These are phyloP conservation scores for Sanghuangporus baumii DNA, from an alignment of 1,284 basidiomycete species.

Conservation along the genomic window DNA sequence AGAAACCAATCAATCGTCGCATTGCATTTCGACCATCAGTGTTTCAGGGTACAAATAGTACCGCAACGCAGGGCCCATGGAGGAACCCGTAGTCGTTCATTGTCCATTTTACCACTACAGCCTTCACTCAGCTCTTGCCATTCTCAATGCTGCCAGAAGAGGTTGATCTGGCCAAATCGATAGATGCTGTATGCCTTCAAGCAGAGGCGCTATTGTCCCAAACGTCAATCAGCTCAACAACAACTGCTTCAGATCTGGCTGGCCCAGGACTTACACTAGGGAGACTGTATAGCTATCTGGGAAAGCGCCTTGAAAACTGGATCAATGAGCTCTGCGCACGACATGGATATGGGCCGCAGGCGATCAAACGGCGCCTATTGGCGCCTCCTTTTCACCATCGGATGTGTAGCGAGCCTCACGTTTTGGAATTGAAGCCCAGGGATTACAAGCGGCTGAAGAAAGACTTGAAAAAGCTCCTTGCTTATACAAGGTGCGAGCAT, in stretches of 20 bases:
- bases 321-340: background rate
- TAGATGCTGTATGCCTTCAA: background rate
- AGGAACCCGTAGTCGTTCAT: too few species aligned
- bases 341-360: background rate
- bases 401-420: background rate
- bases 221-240: background rate
- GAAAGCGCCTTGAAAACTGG: background rate
- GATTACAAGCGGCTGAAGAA: background rate
- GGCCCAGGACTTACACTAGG: background rate
- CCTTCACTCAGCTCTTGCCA: too few species aligned
- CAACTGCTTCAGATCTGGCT: background rate
- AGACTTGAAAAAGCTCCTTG: background rate
- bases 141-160: background rate
- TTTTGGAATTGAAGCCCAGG: background rate
- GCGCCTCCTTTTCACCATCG: background rate
- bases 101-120: too few species aligned
- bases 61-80: too few species aligned
- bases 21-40: too few species aligned
- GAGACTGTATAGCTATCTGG: background rate
- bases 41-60: too few species aligned
- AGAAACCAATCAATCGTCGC: too few species aligned
- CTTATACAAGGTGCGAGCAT: background rate
- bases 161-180: background rate
- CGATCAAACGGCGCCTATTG: background rate
- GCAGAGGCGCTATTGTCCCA: background rate